phyloP scores from a whole-genome alignment of 345 rosid species.

The Syzygium aqueum region DNA sequence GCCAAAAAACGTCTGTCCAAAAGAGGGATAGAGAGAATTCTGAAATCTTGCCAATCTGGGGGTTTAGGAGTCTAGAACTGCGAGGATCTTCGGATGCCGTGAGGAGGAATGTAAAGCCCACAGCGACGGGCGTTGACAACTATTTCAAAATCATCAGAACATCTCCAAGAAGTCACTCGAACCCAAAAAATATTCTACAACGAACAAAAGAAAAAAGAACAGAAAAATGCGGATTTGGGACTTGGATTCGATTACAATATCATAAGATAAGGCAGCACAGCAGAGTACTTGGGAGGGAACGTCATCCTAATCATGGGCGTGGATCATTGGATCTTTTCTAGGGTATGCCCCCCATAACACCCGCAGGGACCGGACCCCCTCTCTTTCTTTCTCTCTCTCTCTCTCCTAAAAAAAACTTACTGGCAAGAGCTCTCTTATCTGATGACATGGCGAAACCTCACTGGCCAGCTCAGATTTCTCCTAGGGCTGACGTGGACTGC shows the following conservation, averaged over 20 bases:
- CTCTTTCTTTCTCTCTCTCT: neutral
- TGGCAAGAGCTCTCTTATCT: slow-evolving; percentile 29
- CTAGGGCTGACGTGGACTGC: slow-evolving; percentile 28
- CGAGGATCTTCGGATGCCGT: neutral
- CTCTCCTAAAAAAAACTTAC: neutral
- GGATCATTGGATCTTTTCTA: neutral
- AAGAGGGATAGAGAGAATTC: neutral
- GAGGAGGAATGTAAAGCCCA: neutral
- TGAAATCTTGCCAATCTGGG: neutral
- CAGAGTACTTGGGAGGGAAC: neutral
- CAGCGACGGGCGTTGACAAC: neutral
- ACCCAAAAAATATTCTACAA: neutral
- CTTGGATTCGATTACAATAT: neutral
- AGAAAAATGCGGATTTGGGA: neutral
- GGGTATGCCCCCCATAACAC: neutral
- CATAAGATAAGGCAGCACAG: neutral
- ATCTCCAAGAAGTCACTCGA: neutral
- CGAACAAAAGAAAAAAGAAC: neutral
- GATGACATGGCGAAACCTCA: slow-evolving; percentile 17
- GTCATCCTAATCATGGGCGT: neutral
- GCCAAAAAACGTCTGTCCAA: neutral
- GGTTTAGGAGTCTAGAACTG: neutral
- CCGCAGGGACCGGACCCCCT: neutral
- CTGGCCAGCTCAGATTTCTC: slow-evolving; percentile 37
- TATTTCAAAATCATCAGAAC: neutral